These are phyloP conservation scores for Rhodotorula sp. DNA, from an alignment of 1,284 basidiomycete species.

Conservation along the genomic window DNA sequence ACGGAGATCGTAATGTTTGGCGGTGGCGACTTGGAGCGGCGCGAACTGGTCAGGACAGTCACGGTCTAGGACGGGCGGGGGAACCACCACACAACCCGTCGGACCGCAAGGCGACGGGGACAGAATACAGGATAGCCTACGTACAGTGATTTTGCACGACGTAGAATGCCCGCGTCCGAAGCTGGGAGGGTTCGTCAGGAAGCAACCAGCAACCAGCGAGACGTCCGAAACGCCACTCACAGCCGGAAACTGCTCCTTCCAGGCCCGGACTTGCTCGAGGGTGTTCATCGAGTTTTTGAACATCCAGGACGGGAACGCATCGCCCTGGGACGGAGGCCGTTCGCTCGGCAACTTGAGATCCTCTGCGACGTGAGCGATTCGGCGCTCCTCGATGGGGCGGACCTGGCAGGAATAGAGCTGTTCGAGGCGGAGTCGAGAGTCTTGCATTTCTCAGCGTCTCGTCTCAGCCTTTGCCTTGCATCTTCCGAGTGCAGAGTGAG, in stretches of 20 bases:
- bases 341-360: background rate
- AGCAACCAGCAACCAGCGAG: background rate
- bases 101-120: no score
- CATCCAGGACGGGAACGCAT: background rate
- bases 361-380: background rate
- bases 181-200: background rate
- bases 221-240: background rate
- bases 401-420: background rate
- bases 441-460: background rate
- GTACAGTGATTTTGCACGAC: constrained; percentile 27
- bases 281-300: background rate
- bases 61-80: no score
- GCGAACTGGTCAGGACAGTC: background rate
- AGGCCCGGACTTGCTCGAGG: background rate
- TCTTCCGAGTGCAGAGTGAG: no score
- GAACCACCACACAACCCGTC: no score
- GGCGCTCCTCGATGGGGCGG: background rate
- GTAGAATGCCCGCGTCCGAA: constrained; percentile 24
- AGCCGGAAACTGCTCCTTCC: background rate
- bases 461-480: no score
- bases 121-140: background rate
- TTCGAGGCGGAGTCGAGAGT: background rate
- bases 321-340: background rate
- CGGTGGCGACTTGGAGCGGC: constrained; percentile 30
- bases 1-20: constrained; percentile 27